Base-by-base conservation (phyloP, 2,329 filamentous ascomycete species). In the Dichotomopilus funicola region DNA sequence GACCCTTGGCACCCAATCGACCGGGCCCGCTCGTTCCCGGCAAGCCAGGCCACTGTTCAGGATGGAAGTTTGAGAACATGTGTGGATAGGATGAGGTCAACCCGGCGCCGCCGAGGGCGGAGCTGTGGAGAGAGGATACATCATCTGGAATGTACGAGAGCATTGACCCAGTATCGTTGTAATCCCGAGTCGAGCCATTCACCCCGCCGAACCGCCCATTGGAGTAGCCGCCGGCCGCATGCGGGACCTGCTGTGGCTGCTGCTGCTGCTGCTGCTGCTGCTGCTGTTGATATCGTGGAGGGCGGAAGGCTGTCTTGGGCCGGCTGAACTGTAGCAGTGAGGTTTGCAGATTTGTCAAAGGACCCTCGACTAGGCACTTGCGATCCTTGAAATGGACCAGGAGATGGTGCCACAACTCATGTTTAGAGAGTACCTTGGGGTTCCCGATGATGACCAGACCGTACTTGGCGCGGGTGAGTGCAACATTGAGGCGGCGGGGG, bases 121-220 rank as follows among this genome's bases (percentile, higher is more conserved):
- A 96, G 48, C 91, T 91, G 71, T 97, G 92, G 46, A 99, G 88
- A 2, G 91, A 96, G 7, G 92, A 97, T 42, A 96, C 91, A 70
- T 99, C 94, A 66, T 99, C 94, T 2, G 92, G 90, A 58, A 99
- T 96, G 70, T 95, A 97, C 12, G 92, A 94, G 64, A 96, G 80
- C 68, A 96, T 88, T 3, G 92, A 97, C 44, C 89, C 88, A 13
- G 88, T 84, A 66, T 96, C 92, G 57, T 27, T 27, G 19, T 82
- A 79, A 59, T 84, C 81, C 44, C 79, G 78, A 40, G 67, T 68
- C 1, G 75, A 70, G 13, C 67, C 56, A 70, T 71, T 68, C 57
- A 59, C 48, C 6, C 70, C 69, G 49, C 75, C 73, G 62, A 70
- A 73, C 3, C 75, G 72, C 27, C 74, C 71, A 40, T 72, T 73